Base-by-base conservation (phyloP, 305 asterid genomes). In the Fraxinus baroniana region DNA sequence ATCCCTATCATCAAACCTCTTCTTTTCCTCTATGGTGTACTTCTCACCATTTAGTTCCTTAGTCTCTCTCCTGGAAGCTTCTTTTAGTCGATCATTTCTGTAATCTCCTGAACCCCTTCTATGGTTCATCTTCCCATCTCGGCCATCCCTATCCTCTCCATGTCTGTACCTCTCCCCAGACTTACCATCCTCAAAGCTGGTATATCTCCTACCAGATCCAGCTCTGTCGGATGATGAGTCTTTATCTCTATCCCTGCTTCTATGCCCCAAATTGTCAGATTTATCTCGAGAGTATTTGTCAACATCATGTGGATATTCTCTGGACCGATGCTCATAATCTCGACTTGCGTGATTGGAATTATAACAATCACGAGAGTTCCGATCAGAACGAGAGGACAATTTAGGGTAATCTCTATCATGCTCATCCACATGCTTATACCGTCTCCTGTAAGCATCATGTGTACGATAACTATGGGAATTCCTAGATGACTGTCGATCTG, bases 401-500 rank as follows among this genome's bases (percentile, higher is more conserved):
- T 91, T 91, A 13, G 92, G 83, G 88, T 90, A 83, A 84, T 92
- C 95, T 76, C 93, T 88, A 62, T 91, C 95, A 83, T 81, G 89
- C 83, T 91, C 95, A 84, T 91, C 92, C 66, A 74, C 86, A 87
- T 88, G 82, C 91, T 88, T 92, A 77, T 88, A 93, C 74, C 90
- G 91, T 71, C 93, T 90, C 77, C 82, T 82, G 72, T 88, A 87
- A 80, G 91, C 95, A 78, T 89, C 94, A 71, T 86, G 89, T 83
- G 83, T 84, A 74, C 73, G 81, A 83, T 84, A 80, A 82, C 88
- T 82, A 46, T 81, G 87, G 64, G 91, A 88, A 80, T 88, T 85
- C 88, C 92, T 90, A 81, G 90, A 90, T 81, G 96, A 92, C 8
- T 81, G 90, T 82, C 91, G 89, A 73, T 93, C 97, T 64, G 92